Percentiles rank a stretch among this genome's conserved stretches.
These are phyloP conservation scores for Neurospora discreta DNA, from an alignment of 495 filamentous ascomycete species.

Conservation along the genomic window DNA sequence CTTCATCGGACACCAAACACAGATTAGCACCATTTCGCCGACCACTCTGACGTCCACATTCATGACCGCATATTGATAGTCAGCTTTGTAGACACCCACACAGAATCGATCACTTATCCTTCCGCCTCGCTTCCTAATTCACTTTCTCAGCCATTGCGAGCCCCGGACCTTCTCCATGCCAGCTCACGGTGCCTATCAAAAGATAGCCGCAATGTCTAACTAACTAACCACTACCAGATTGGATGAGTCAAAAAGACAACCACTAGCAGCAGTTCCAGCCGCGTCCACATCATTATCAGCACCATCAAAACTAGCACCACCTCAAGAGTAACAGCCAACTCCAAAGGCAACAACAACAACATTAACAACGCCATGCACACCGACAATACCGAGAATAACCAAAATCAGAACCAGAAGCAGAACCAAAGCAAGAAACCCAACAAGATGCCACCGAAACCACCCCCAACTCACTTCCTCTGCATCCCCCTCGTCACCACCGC, in stretches of 20 bases:
- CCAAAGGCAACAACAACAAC: neutral
- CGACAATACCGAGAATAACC: neutral
- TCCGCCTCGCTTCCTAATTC: neutral
- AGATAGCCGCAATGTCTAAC: neutral
- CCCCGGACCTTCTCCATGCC: neutral
- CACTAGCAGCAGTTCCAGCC: neutral
- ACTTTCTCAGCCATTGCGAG: neutral
- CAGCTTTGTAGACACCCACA: neutral
- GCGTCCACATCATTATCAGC: neutral
- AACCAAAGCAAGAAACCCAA: conserved; percentile 2
- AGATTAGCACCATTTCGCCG: neutral
- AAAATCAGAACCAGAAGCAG: neutral
- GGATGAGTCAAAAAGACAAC: neutral
- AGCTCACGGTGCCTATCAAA: neutral
- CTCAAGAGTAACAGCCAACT: neutral
- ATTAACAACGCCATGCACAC: neutral
- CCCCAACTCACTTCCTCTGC: conserved; percentile 82
- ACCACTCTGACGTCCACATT: neutral
- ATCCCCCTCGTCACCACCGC: conserved; percentile 57
- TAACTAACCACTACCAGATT: neutral
- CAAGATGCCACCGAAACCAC: conserved; percentile 5
- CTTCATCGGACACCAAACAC: neutral
- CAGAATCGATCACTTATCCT: neutral
- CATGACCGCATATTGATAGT: neutral
- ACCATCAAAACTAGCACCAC: neutral